Percentiles rank a stretch among this genome's conserved stretches.
phyloP scores from a whole-genome alignment of 371 early-diverging fungal genomes.

The Mucor circinelloides region DNA sequence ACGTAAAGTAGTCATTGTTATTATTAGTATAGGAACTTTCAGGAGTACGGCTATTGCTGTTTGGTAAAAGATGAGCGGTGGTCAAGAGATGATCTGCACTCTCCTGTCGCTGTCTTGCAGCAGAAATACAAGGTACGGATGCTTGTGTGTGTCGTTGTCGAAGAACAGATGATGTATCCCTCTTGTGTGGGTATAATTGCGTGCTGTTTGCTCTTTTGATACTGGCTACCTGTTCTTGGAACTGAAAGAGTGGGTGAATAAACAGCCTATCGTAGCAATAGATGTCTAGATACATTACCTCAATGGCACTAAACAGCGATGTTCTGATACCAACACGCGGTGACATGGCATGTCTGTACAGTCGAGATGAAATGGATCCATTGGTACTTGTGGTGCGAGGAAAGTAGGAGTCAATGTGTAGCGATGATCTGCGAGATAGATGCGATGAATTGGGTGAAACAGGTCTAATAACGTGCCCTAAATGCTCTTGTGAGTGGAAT shows the following conservation, averaged over 20 bases:
- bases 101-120: slow-evolving; percentile 13
- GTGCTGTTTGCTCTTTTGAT: slow-evolving; percentile 39
- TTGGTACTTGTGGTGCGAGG: slow-evolving; percentile 39
- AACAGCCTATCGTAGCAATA: too few relatives aligned
- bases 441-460: slow-evolving; percentile 39
- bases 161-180: slow-evolving; percentile 1
- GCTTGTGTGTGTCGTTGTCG: slow-evolving; percentile 13
- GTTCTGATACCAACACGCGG: slow-evolving; percentile 50
- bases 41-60: slow-evolving; percentile 7
- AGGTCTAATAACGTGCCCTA: slow-evolving; percentile 49
- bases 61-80: neutral
- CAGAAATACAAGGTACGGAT: slow-evolving; percentile 26
- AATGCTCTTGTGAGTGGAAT: slow-evolving; percentile 38
- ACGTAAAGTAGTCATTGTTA: slow-evolving; percentile 41
- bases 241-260: slow-evolving; percentile 15
- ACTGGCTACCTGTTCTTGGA: slow-evolving; percentile 40
- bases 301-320: slow-evolving; percentile 49
- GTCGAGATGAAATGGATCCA: slow-evolving; percentile 40
- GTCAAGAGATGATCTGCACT: slow-evolving; percentile 19
- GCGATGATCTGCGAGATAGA: slow-evolving; percentile 32
- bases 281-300: slow-evolving; percentile 23
- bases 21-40: slow-evolving; percentile 4
- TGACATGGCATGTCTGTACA: slow-evolving; percentile 39
- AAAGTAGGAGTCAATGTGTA: slow-evolving; percentile 36
- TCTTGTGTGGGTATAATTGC: slow-evolving; percentile 13